phyloP scores from a whole-genome alignment of 495 filamentous ascomycete species.

The Penicillium maclennaniae region DNA sequence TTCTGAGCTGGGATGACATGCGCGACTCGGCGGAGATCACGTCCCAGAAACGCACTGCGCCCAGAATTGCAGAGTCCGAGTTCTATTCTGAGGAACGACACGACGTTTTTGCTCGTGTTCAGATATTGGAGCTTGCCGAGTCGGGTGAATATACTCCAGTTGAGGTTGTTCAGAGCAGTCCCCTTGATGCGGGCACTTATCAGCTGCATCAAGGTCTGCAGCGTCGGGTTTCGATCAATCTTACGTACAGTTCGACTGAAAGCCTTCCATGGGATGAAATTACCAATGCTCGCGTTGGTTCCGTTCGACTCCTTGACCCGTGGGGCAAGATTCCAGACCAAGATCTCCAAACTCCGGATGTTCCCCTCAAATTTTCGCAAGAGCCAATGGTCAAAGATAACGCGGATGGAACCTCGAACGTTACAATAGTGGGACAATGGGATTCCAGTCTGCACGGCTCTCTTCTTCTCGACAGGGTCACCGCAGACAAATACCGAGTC shows the following conservation, averaged over 20 bases:
- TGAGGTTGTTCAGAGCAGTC: constrained; percentile 81
- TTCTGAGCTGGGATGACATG: constrained; percentile 99
- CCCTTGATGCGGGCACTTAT: constrained; percentile 79
- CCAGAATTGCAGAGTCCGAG: constrained; percentile 82
- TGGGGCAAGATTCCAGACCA: constrained; percentile 80
- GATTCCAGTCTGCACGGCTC: constrained; percentile 92
- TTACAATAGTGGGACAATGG: constrained; percentile 87
- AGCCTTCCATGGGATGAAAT: constrained; percentile 84
- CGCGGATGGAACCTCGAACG: constrained; percentile 85
- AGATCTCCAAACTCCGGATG: constrained; percentile 63
- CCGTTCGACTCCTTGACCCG: constrained; percentile 76
- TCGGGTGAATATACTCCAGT: constrained; percentile 87
- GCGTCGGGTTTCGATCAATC: constrained; percentile 76
- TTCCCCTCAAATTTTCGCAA: constrained; percentile 69
- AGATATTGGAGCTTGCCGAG: constrained; percentile 88
- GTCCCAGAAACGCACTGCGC: constrained; percentile 59
- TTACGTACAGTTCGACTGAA: constrained; percentile 86
- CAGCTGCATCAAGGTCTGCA: constrained; percentile 96
- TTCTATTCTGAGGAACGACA: constrained; percentile 92
- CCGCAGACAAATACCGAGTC: constrained; percentile 84
- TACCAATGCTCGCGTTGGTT: constrained; percentile 66
- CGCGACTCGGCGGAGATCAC: constrained; percentile 55
- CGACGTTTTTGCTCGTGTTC: constrained; percentile 81
- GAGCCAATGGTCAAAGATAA: constrained; percentile 75
- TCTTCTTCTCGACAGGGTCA: constrained; percentile 81